Evolutionary conservation across 192 early-diverging fungal species (phyloP), one percentile per base, ranked within the genome.

Genomic region (Podila clonocystis): DNA sequence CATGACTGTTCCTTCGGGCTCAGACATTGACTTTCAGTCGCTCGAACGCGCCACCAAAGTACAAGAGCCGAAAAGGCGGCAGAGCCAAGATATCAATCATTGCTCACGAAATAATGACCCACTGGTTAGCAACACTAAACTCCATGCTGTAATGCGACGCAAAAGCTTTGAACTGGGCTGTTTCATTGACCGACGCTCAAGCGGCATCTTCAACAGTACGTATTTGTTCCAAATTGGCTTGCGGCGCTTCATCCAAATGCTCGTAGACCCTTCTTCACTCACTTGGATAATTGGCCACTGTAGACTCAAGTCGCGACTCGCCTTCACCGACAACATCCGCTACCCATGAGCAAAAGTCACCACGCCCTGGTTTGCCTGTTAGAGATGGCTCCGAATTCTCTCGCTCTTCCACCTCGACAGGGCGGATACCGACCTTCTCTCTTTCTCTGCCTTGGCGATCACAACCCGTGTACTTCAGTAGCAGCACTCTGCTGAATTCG

Each of bases 91-190:
- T 41, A 34, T 11, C 55, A 49, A n/a, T 33, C 50, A 33, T n/a
- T 57, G 11, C 48, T n/a, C 2, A 38, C 62, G 34, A 60, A 9
- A 22, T 41, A 62, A 48, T 11, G 7, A 17, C 29, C 36, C 22
- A n/a, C 5, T 15, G 26, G 15, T 41, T 30, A 33, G 49, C 3
- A 34, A n/a, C 4, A 69, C 68, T 26, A 28, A 63, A 34, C 28
- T 76, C 33, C 69, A 70, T 48, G 65, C 38, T 31, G 33, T 76
- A 28, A 70, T 76, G 30, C 74, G 74, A 15, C 74, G 62, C 63
- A 63, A 61, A 17, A 76, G 74, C 38, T n/a, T 52, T 20, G 74
- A 76, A 48, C 66, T 75, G 19, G 66, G 66, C 3, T 49, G 62
- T 6, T 48, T 63, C n/a, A 9, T 64, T 31, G 73, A 68, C 4